Conservation (phyloP, 2,329 filamentous ascomycete genomes). For the Exophiala dermatitidis region DNA sequence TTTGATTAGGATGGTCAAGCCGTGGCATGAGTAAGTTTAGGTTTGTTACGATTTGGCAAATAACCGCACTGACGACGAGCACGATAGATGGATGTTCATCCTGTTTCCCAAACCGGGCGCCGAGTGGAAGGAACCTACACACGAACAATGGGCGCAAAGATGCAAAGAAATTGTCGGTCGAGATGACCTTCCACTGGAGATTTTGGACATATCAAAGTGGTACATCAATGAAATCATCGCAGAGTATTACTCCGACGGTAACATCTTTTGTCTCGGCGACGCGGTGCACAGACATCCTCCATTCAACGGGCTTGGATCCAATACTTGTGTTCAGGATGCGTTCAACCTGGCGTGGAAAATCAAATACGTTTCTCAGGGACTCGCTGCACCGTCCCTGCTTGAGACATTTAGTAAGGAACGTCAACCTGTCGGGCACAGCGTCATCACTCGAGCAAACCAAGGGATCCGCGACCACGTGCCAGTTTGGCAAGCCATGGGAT, state of each 20-base stretch:
- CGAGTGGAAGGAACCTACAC: conserved; percentile 37
- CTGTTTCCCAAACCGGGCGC: conserved; percentile 40
- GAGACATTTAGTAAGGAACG: conserved; percentile 33
- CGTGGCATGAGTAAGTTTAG: conserved; percentile 47
- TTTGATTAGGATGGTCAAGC: conserved; percentile 54
- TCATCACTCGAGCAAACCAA: conserved; percentile 55
- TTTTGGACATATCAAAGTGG: conserved; percentile 53
- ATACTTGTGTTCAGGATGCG: conserved; percentile 35
- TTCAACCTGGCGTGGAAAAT: conserved; percentile 38
- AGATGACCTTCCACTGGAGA: conserved; percentile 44
- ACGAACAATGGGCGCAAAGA: conserved; percentile 43
- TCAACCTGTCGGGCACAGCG: conserved; percentile 31
- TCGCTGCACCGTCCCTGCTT: conserved; percentile 28
- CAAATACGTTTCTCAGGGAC: conserved; percentile 30
- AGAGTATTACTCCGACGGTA: conserved; percentile 43
- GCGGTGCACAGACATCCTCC: conserved; percentile 35
- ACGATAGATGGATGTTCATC: conserved; percentile 48
- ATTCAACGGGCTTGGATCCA: conserved; percentile 34
- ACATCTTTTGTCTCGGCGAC: conserved; percentile 35
- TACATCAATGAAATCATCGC: conserved; percentile 56
- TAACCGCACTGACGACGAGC: conserved; percentile 1
- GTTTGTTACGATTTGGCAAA: no score
- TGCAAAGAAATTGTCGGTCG: conserved; percentile 51
- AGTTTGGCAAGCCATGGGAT: conserved; percentile 44
- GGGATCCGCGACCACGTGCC: conserved; percentile 47